Conservation (phyloP, 2,329 filamentous ascomycete species). For the Arthroderma sp. region DNA sequence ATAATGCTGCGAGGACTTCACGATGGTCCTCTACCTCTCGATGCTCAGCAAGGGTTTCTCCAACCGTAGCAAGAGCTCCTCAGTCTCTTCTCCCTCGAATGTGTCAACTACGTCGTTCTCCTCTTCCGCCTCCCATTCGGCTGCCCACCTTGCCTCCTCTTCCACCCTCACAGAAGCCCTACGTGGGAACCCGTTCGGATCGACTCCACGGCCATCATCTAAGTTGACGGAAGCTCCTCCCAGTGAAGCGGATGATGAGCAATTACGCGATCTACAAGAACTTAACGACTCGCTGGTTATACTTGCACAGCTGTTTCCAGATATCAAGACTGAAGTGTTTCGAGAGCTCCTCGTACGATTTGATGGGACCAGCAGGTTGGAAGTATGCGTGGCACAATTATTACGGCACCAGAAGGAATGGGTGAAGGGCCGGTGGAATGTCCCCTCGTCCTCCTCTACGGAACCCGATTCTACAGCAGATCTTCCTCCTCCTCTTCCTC, state of each 20-base stretch:
- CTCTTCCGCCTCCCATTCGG: neutral
- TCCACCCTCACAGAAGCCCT: slow-evolving; percentile 31
- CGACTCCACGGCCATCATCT: slow-evolving; percentile 5
- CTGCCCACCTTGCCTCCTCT: slow-evolving; percentile 15
- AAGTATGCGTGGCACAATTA: slow-evolving; percentile 36
- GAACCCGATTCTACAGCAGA: slow-evolving; percentile 2
- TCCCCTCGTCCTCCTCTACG: slow-evolving; percentile 16
- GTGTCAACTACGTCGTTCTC: neutral
- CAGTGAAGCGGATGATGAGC: slow-evolving; percentile 18
- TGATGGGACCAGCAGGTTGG: slow-evolving; percentile 33
- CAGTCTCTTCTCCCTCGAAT: neutral
- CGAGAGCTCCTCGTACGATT: slow-evolving; percentile 35
- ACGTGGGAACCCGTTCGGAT: slow-evolving; percentile 27
- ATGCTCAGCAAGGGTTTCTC: neutral
- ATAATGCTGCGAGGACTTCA: neutral
- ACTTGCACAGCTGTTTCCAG: slow-evolving; percentile 32
- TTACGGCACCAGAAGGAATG: slow-evolving; percentile 34
- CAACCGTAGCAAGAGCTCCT: neutral
- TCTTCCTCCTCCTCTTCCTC: neutral
- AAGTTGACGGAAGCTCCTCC: slow-evolving; percentile 5
- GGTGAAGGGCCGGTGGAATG: slow-evolving; percentile 35
- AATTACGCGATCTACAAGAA: slow-evolving; percentile 24
- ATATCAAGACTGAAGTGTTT: slow-evolving; percentile 35
- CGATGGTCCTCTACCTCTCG: slow-evolving; percentile 1
- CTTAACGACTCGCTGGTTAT: slow-evolving; percentile 30